Percentiles rank a stretch among this genome's conserved stretches.
These are phyloP conservation scores for Sodiomyces alkalinus DNA, from an alignment of 2,329 filamentous ascomycete species.

Conservation along the genomic window DNA sequence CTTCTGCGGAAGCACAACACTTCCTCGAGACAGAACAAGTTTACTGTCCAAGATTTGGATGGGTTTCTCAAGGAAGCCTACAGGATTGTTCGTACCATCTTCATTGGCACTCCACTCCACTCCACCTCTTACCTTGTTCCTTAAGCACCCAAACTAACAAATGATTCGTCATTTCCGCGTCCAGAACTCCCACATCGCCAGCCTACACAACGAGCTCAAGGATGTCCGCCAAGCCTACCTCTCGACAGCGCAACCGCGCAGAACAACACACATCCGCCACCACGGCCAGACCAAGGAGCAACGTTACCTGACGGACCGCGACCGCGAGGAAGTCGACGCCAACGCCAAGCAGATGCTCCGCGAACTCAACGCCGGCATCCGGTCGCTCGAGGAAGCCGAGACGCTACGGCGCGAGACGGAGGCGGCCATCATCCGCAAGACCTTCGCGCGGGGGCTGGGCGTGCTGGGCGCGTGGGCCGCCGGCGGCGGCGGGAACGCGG, in stretches of 20 bases:
- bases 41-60: slow-evolving; percentile 45
- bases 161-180: too few relatives aligned
- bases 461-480: slow-evolving; percentile 49
- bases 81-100: slow-evolving; percentile 60
- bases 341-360: slow-evolving; percentile 75
- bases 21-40: slow-evolving; percentile 22
- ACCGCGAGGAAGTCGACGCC: slow-evolving; percentile 77
- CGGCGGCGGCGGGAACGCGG: slow-evolving; percentile 40
- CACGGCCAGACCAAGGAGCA: slow-evolving; percentile 26
- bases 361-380: slow-evolving; percentile 71
- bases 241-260: slow-evolving; percentile 55
- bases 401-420: slow-evolving; percentile 66
- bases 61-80: slow-evolving; percentile 91
- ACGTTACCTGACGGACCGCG: slow-evolving; percentile 56
- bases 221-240: slow-evolving; percentile 84
- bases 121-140: neutral
- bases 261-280: slow-evolving; percentile 32
- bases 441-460: slow-evolving; percentile 50
- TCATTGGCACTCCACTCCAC: too few relatives aligned
- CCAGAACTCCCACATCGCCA: slow-evolving; percentile 73
- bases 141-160: slow-evolving; percentile 1
- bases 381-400: slow-evolving; percentile 67
- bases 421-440: slow-evolving; percentile 53
- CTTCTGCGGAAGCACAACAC: slow-evolving; percentile 46
- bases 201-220: slow-evolving; percentile 65